A percentile compares a stretch with the other conserved stretches of the same genome.
phyloP scores from a whole-genome alignment of 1,139 yeast species.

The Magnusiomyces sp. region DNA sequence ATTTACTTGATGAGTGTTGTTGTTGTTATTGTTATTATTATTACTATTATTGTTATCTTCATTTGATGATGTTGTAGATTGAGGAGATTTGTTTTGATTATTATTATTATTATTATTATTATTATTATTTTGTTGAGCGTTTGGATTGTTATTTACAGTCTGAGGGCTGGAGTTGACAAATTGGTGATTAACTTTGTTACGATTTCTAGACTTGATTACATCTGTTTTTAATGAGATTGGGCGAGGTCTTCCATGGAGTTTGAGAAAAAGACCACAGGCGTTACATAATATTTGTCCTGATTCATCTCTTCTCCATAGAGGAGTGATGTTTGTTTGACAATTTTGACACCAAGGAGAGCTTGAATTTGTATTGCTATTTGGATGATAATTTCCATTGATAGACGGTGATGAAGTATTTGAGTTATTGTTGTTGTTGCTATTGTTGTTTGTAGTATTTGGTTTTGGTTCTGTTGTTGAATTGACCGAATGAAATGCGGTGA shows the following conservation, averaged over 20 bases:
- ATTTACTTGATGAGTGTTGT: too few species aligned
- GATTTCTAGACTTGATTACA: constrained; percentile 80
- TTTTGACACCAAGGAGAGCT: constrained; percentile 52
- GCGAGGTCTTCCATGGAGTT: constrained; percentile 85
- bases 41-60: too few species aligned
- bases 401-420: neutral
- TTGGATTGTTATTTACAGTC: constrained; percentile 2
- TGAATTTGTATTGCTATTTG: too few species aligned
- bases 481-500: too few species aligned
- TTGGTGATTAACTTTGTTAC: constrained; percentile 47
- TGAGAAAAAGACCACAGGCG: constrained; percentile 88
- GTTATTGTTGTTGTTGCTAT: neutral
- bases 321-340: constrained; percentile 88
- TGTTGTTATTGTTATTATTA: too few species aligned
- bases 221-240: constrained; percentile 88
- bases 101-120: too few species aligned
- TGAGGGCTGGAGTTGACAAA: neutral
- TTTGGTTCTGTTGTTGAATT: too few species aligned
- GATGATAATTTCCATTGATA: too few species aligned
- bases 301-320: constrained; percentile 92
- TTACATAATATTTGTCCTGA: constrained; percentile 89
- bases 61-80: too few species aligned
- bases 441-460: neutral
- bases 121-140: too few species aligned
- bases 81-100: too few species aligned